Evolutionary conservation across 1,284 basidiomycete species (phyloP), one percentile per base, ranked within the genome.

Genomic region (Ceratobasidium sp.): DNA sequence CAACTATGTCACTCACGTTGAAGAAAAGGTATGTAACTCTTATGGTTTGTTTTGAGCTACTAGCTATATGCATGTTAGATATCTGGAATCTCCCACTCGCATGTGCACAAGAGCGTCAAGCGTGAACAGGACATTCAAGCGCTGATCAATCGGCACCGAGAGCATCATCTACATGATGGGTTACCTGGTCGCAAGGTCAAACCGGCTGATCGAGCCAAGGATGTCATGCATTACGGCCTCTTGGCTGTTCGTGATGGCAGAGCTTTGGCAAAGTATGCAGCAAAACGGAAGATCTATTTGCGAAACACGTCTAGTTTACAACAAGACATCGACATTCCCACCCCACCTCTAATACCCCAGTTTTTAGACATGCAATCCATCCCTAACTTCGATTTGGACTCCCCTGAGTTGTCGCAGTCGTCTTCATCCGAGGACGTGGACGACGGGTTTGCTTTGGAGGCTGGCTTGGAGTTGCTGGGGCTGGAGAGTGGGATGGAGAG

Each of bases 91-190:
- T 28, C 26, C 20, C 60, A 63, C 60, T 63, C 60, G 39, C 60
- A 40, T 28, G 28, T 63, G 10, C 60, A 63, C 60, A 63, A 63
- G 60, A 40, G 28, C 20, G 13, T 18, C 15, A 63, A 63, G 60
- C 60, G 60, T 26, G 20, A 63, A 28, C 23, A 28, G 20, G 60
- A 63, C 33, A 28, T 63, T 40, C 60, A 63, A 40, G 60, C 60
- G 28, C 60, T 63, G 26, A 63, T 63, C 18, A 18, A 28, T 23
- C 18, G 20, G 28, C 60, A 63, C 44, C 39, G 33, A 63, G 39
- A 63, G 60, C 26, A 63, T 63, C 60, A 63, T 7, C 15, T 63
- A 40, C 60, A 63, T 63, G 33, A 26, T 10, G 60, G 15, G 60
- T 20, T 63, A 15, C 26, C 60, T 28, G 60, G 20, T 20, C 39